A percentile compares a stretch with the other conserved stretches of the same genome.
Evolutionary conservation across 805 yeast species (phyloP).

Genomic region (Torulaspora indica): DNA sequence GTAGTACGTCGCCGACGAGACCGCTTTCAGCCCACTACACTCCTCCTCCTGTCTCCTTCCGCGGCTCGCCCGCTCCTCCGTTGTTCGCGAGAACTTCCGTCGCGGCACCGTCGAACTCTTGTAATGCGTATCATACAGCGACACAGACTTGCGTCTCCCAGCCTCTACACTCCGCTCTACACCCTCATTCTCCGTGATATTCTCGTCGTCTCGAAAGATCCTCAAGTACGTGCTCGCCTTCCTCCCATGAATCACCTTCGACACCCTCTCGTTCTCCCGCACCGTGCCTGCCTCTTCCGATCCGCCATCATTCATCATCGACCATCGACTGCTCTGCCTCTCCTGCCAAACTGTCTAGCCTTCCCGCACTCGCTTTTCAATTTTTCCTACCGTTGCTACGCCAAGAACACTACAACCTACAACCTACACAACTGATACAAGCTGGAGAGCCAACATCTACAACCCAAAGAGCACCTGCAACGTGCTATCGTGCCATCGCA

Average conservation of each 20-base stretch:
- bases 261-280: conserved; percentile 22
- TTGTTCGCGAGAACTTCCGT: conserved; percentile 13
- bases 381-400: too few species aligned
- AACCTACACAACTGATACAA: too few species aligned
- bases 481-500: too few species aligned
- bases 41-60: conserved; percentile 1
- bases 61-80: conserved; percentile 4
- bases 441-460: too few species aligned
- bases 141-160: conserved; percentile 9
- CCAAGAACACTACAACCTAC: too few species aligned
- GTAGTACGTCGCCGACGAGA: conserved; percentile 64
- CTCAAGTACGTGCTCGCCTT: conserved; percentile 35
- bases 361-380: too few species aligned
- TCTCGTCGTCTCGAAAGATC: conserved; percentile 34
- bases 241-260: conserved; percentile 33
- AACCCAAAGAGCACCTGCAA: too few species aligned
- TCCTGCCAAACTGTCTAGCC: too few species aligned
- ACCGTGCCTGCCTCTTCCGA: conserved; percentile 13
- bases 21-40: conserved; percentile 46
- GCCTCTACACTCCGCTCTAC: conserved; percentile 2
- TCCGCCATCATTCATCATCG: conserved; percentile 4
- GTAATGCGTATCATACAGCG: conserved; percentile 15
- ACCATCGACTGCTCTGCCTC: background rate
- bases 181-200: conserved; percentile 6
- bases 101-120: conserved; percentile 12